Conservation (phyloP, 176 grass and related monocot species). For the Raddia distichophylla region DNA sequence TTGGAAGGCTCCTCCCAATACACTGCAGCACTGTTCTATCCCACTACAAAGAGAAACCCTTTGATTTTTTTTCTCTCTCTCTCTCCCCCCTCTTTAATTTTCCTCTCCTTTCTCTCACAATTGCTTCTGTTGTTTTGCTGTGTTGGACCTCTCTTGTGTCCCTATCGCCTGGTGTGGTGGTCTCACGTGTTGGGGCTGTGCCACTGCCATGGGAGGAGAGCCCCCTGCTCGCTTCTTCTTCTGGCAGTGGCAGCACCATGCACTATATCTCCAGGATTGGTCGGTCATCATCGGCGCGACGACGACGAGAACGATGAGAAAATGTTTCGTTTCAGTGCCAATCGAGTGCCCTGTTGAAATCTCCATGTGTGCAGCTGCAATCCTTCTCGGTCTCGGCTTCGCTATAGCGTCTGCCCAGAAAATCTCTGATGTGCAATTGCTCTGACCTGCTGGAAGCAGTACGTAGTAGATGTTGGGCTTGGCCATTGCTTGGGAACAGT, state of each 20-base stretch:
- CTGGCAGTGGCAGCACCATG: constrained; percentile 40
- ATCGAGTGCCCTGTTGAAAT: constrained; percentile 50
- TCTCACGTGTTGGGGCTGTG: constrained; percentile 18
- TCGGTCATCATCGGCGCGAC: constrained; percentile 40
- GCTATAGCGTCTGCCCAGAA: neutral
- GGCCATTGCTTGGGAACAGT: constrained; percentile 15
- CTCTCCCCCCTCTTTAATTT: neutral
- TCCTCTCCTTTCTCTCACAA: neutral
- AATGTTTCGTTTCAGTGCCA: constrained; percentile 28
- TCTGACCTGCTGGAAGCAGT: constrained; percentile 17
- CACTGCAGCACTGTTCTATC: constrained; percentile 34
- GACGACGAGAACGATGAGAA: neutral
- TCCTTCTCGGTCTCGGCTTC: constrained; percentile 21
- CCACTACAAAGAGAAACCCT: constrained; percentile 51
- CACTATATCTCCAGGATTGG: constrained; percentile 25
- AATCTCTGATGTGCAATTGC: constrained; percentile 13
- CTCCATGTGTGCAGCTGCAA: neutral
- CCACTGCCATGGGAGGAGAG: neutral
- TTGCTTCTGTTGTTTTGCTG: constrained; percentile 49
- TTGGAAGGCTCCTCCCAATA: constrained; percentile 43
- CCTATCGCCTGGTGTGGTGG: constrained; percentile 15
- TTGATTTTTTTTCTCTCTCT: neutral
- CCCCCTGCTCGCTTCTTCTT: constrained; percentile 38
- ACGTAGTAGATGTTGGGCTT: neutral
- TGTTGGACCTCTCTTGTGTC: constrained; percentile 21